A percentile compares a stretch with the other conserved stretches of the same genome.
These are phyloP conservation scores for Coemansia furcata DNA, from an alignment of 192 early-diverging fungal genomes.

Conservation along the genomic window DNA sequence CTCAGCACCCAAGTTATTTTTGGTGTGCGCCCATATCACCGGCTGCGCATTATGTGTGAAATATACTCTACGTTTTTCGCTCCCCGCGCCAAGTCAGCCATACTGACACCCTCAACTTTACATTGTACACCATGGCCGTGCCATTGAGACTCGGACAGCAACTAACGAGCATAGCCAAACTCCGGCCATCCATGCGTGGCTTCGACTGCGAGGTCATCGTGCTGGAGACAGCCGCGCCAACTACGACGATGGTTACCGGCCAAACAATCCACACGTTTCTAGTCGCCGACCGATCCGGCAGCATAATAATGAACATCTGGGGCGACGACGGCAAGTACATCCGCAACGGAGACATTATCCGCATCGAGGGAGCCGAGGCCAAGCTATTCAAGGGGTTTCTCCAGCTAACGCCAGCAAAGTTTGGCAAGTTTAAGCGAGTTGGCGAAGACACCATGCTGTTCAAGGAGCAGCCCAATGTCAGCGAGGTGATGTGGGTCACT, in stretches of 20 bases:
- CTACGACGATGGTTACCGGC: conserved; percentile 37
- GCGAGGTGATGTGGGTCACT: conserved; percentile 50
- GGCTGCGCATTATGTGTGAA: background rate
- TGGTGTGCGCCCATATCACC: background rate
- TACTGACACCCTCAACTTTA: background rate
- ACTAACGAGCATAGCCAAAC: conserved; percentile 46
- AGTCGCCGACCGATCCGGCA: conserved; percentile 60
- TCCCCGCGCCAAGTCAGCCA: background rate
- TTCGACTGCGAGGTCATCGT: conserved; percentile 67
- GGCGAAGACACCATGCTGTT: conserved; percentile 57
- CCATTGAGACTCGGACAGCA: conserved; percentile 47
- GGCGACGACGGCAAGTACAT: conserved; percentile 54
- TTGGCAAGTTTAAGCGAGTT: conserved; percentile 57
- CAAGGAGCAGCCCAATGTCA: conserved; percentile 48
- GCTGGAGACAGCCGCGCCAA: conserved; percentile 57
- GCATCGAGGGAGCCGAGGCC: conserved; percentile 53
- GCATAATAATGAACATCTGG: conserved; percentile 61
- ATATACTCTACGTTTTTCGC: background rate
- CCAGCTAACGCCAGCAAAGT: conserved; percentile 53
- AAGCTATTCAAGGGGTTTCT: conserved; percentile 58
- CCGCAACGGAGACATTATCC: conserved; percentile 60
- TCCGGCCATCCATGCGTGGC: conserved; percentile 59
- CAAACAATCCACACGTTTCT: conserved; percentile 59
- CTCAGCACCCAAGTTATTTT: background rate
- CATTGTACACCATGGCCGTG: conserved; percentile 14